Evolutionary conservation across 768 basidiomycete species (phyloP), one percentile per base, ranked within the genome.

Genomic region (Naganishia onofrii): DNA sequence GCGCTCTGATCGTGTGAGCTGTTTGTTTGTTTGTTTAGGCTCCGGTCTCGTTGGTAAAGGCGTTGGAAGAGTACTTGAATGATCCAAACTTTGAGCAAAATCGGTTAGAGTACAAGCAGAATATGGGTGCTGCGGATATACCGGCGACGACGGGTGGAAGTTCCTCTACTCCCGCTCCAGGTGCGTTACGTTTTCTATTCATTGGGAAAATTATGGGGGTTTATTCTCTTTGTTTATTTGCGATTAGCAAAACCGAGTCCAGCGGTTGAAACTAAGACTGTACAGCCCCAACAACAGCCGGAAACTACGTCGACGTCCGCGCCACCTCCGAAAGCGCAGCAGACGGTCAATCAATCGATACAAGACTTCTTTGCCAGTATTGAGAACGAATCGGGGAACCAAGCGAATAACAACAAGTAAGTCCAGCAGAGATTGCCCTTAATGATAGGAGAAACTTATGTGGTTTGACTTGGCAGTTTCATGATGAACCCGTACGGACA

Each of bases 51-150:
- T 84, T 99, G n/a, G 95, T 91, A 7, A 88, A 89, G 42, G 88
- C 96, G 23, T 85, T 99, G 34, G 90, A 98, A 78, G 95, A 98
- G 77, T 99, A 98, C 78, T 85, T 99, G 63, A 88, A 92, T 68
- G 96, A 99, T 81, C 91, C 94, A 28, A 93, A 93, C 76, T 99
- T 99, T 74, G 96, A 98, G 80, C 88, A 91, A 81, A 98, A 97
- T 80, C 84, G 95, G 71, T 83, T 89, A 10, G 96, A 98, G 77
- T 97, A 99, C 83, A 93, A 86, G 81, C 84, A 88, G 28, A 92
- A 88, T 79, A 91, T 91, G 80, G 85, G 84, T 6, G 84, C 86
- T 3, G 85, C 86, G 2, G 90, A 90, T 71, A 79, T 60, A 26
- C 70, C 70, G 9, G 38, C 64, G 28, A 36, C 64, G 77, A 73